phyloP scores from a whole-genome alignment of 2,329 filamentous ascomycete species.

The Neoascochyta sp. region DNA sequence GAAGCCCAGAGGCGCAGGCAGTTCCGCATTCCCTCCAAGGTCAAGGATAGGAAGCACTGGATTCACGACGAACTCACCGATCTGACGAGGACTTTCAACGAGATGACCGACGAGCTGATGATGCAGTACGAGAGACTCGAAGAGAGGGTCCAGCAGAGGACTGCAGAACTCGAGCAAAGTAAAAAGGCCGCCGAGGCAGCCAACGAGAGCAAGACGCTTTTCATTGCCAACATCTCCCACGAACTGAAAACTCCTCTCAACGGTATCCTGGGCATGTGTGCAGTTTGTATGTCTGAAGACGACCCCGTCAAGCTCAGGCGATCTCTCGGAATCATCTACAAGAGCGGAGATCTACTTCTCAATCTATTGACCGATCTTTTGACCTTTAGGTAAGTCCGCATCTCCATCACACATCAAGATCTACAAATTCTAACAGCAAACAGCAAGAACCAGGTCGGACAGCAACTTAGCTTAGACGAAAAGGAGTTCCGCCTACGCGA shows the following conservation, averaged over 20 bases:
- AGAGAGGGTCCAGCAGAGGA: slow-evolving; percentile 77
- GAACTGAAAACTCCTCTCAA: slow-evolving; percentile 93
- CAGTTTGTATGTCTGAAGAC: slow-evolving; percentile 88
- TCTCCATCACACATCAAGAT: not conserved
- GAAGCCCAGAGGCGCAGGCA: slow-evolving; percentile 47
- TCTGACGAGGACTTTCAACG: slow-evolving; percentile 80
- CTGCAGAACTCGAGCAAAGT: slow-evolving; percentile 78
- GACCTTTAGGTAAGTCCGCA: slow-evolving; percentile 57
- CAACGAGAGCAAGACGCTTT: slow-evolving; percentile 94
- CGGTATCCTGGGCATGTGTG: slow-evolving; percentile 90
- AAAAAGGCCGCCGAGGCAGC: slow-evolving; percentile 92
- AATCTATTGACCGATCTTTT: slow-evolving; percentile 85
- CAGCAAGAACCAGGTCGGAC: slow-evolving; percentile 90
- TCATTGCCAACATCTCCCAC: slow-evolving; percentile 89
- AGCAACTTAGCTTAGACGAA: slow-evolving; percentile 76
- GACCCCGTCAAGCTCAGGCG: slow-evolving; percentile 74
- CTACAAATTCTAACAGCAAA: not conserved
- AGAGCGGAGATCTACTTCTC: slow-evolving; percentile 76
- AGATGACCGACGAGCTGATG: slow-evolving; percentile 86
- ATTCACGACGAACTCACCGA: slow-evolving; percentile 84
- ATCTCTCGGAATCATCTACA: slow-evolving; percentile 83
- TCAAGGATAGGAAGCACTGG: slow-evolving; percentile 69
- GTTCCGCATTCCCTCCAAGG: slow-evolving; percentile 83
- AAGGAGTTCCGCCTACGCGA: slow-evolving; percentile 83
- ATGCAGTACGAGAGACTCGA: slow-evolving; percentile 84